These are phyloP conservation scores for Astragalus membranaceus DNA, from an alignment of 306 rosid species.

Conservation along the genomic window DNA sequence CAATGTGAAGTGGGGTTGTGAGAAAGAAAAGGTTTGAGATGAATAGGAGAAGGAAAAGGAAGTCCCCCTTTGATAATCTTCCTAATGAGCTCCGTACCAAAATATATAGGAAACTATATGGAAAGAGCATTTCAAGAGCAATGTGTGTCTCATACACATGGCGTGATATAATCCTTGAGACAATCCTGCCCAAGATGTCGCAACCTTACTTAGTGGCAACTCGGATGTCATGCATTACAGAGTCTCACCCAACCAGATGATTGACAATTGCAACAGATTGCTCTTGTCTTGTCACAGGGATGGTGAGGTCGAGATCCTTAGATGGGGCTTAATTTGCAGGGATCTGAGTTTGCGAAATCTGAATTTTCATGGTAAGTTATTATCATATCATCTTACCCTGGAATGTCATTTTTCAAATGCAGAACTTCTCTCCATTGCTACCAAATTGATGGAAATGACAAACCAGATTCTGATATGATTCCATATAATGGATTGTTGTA, in stretches of 20 bases:
- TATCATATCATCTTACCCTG: neutral
- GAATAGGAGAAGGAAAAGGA: neutral
- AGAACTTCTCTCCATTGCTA: no score
- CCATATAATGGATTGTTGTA: no score
- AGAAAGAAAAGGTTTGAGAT: neutral
- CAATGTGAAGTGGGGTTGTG: neutral
- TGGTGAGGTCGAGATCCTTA: neutral
- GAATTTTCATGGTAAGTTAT: neutral
- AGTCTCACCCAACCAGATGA: no score
- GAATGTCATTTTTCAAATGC: no score
- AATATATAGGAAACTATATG: neutral
- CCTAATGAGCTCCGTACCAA: neutral
- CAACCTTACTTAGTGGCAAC: no score
- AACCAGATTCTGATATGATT: no score
- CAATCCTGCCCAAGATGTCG: no score
- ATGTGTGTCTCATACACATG: neutral
- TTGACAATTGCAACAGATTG: no score
- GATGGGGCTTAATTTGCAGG: neutral
- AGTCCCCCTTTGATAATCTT: neutral
- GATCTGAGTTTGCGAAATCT: neutral
- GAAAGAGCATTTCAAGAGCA: neutral
- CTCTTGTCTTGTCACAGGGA: no score
- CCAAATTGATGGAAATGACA: no score
- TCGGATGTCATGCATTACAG: no score
- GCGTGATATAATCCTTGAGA: neutral